These are phyloP conservation scores for Infundibulicybe gibba DNA, from an alignment of 768 basidiomycete species.

Conservation along the genomic window DNA sequence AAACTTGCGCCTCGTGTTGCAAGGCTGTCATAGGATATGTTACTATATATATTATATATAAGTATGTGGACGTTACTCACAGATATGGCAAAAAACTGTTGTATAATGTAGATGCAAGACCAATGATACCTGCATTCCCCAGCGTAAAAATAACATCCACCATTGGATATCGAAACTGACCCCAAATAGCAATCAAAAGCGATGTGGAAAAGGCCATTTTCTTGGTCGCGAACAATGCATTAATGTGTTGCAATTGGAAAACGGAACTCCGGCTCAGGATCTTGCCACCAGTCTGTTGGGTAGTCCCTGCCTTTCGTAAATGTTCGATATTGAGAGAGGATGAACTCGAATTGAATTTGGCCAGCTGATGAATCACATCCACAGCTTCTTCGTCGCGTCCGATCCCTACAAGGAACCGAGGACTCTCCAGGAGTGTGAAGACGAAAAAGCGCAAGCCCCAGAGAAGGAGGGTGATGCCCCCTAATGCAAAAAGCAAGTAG, in stretches of 20 bases:
- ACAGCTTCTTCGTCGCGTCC: slow-evolving; percentile 59
- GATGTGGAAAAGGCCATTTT: slow-evolving; percentile 61
- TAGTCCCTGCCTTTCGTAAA: slow-evolving; percentile 24
- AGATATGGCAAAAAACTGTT: slow-evolving; percentile 39
- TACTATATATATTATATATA: not conserved
- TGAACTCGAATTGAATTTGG: slow-evolving; percentile 50
- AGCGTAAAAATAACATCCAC: no score
- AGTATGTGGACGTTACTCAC: slow-evolving; percentile 8
- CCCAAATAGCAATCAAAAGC: slow-evolving; percentile 50
- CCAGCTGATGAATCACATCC: slow-evolving; percentile 54
- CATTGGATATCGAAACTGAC: slow-evolving; percentile 13
- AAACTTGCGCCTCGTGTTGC: slow-evolving; percentile 57
- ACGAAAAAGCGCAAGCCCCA: slow-evolving; percentile 57
- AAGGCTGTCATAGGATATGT: slow-evolving; percentile 34
- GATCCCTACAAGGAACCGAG: slow-evolving; percentile 64
- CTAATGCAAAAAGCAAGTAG: slow-evolving; percentile 66
- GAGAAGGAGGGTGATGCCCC: slow-evolving; percentile 62
- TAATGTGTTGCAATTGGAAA: slow-evolving; percentile 36
- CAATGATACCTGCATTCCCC: slow-evolving; percentile 51
- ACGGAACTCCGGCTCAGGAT: slow-evolving; percentile 31
- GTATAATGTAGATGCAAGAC: slow-evolving; percentile 68
- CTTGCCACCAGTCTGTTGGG: slow-evolving; percentile 3
- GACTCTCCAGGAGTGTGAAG: slow-evolving; percentile 63
- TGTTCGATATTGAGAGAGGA: slow-evolving; percentile 46
- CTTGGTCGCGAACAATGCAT: slow-evolving; percentile 53